Conservation (phyloP, 495 filamentous ascomycete species). For the Thermochaetoides thermophila region DNA sequence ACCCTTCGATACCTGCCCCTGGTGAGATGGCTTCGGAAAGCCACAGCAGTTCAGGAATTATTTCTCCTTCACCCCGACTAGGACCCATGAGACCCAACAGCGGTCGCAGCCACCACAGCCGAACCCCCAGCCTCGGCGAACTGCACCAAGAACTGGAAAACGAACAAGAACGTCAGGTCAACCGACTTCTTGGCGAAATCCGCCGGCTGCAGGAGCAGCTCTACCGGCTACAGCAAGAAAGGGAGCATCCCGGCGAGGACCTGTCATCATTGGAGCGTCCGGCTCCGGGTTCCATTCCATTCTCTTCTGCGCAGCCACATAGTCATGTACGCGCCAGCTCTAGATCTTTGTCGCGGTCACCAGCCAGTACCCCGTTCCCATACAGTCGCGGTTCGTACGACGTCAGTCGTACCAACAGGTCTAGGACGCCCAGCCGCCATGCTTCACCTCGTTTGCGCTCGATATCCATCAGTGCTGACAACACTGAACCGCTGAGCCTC, state of each 20-base stretch:
- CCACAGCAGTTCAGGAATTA: slow-evolving; percentile 11
- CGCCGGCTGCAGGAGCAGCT: slow-evolving; percentile 73
- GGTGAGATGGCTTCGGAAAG: slow-evolving; percentile 45
- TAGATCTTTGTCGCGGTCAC: slow-evolving; percentile 33
- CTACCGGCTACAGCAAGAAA: slow-evolving; percentile 36
- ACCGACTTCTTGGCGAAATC: slow-evolving; percentile 80
- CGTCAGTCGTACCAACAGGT: slow-evolving; percentile 37
- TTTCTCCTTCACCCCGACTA: slow-evolving; percentile 45
- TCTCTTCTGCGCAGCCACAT: no score
- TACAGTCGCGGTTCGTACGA: slow-evolving; percentile 37
- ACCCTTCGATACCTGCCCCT: slow-evolving; percentile 43
- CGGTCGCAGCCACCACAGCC: slow-evolving; percentile 47
- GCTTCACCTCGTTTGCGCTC: slow-evolving; percentile 41
- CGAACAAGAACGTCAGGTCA: slow-evolving; percentile 93
- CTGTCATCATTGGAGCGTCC: slow-evolving; percentile 56
- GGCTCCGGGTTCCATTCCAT: slow-evolving; percentile 25
- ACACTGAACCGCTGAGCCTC: slow-evolving; percentile 27
- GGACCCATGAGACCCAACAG: no score
- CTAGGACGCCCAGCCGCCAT: slow-evolving; percentile 40
- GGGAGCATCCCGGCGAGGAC: slow-evolving; percentile 34
- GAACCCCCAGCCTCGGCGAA: slow-evolving; percentile 75
- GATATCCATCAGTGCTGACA: slow-evolving; percentile 39
- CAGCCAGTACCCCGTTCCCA: slow-evolving; percentile 39
- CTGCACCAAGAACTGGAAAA: slow-evolving; percentile 89
- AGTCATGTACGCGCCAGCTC: no score